A percentile compares a stretch with the other conserved stretches of the same genome.
Evolutionary conservation across 1,284 basidiomycete genomes (phyloP).

Genomic region (Ceratobasidium sp.): DNA sequence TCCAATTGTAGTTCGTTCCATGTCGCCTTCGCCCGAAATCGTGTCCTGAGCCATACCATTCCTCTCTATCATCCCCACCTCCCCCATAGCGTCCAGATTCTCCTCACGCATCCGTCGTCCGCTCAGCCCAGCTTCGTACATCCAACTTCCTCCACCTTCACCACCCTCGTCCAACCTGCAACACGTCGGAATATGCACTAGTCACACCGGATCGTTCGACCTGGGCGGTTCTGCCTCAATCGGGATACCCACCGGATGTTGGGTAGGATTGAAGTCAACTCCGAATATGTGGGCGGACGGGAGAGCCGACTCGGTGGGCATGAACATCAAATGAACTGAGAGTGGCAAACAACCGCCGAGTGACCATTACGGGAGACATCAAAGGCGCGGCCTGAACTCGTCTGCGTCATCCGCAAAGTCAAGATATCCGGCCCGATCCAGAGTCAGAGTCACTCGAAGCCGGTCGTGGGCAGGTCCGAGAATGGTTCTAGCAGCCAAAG

Average conservation of each 20-base stretch:
- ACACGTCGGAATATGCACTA: conserved; percentile 46
- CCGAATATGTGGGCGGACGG: background rate
- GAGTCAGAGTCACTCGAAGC: background rate
- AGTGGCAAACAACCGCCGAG: background rate
- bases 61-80: background rate
- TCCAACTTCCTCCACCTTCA: conserved; percentile 34
- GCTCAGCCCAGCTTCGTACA: conserved; percentile 18
- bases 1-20: background rate
- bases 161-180: conserved; percentile 38
- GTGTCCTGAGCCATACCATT: background rate
- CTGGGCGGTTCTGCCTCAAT: conserved; percentile 47
- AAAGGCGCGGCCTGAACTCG: background rate
- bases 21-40: background rate
- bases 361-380: background rate
- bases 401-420: conserved; percentile 6
- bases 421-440: background rate
- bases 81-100: background rate
- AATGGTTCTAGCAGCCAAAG: conserved; percentile 21
- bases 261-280: background rate
- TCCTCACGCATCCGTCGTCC: conserved; percentile 29
- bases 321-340: background rate
- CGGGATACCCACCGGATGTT: conserved; percentile 48
- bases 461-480: background rate
- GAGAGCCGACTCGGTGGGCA: background rate
- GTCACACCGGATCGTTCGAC: conserved; percentile 48